Percentiles rank a stretch among this genome's conserved stretches.
Evolutionary conservation across 2,329 filamentous ascomycete species (phyloP).

Genomic region (Alternaria angustiovoidea): DNA sequence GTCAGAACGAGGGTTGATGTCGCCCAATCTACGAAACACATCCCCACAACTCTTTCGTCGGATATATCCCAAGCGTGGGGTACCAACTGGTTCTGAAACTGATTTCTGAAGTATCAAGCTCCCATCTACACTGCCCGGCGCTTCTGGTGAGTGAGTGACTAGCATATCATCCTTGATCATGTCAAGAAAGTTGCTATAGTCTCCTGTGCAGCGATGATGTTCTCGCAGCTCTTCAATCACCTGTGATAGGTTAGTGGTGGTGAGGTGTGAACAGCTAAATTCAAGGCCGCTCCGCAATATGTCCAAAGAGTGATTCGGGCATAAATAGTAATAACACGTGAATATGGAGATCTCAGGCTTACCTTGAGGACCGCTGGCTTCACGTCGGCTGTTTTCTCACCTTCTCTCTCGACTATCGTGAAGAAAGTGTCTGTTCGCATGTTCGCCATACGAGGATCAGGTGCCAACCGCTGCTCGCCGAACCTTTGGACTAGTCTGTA

Average conservation of each 20-base stretch:
- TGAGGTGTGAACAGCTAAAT: too few relatives aligned
- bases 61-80: neutral
- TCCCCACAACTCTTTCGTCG: conserved; percentile 10
- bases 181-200: neutral
- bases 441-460: neutral
- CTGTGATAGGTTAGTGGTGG: neutral
- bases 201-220: neutral
- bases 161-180: conserved; percentile 8
- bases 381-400: neutral
- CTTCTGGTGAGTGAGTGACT: neutral
- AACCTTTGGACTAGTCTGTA: neutral
- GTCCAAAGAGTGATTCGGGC: too few relatives aligned
- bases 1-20: neutral
- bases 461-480: neutral
- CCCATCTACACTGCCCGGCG: neutral
- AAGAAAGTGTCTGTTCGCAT: neutral
- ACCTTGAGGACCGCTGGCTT: conserved; percentile 6
- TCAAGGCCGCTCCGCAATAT: too few relatives aligned
- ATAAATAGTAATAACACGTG: too few relatives aligned
- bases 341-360: neutral
- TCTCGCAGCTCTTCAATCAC: neutral
- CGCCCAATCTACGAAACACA: neutral
- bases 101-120: neutral
- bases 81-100: neutral
- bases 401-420: neutral